Base-by-base conservation (phyloP, 768 basidiomycete genomes). In the Amanita muscaria region DNA sequence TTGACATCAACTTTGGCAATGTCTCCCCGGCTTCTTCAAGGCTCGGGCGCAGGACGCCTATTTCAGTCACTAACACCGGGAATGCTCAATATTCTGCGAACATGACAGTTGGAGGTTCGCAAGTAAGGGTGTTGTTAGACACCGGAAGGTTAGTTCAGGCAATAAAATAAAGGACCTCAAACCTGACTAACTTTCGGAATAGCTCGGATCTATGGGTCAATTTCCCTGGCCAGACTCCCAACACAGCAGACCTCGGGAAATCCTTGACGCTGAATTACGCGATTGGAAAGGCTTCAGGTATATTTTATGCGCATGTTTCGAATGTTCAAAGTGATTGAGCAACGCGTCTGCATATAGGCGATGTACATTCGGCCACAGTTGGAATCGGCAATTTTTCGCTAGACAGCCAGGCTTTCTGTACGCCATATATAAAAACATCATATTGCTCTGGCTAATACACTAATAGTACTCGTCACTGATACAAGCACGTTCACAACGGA, bases 201-300 rank as follows among this genome's bases (percentile, higher is more conserved):
- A 88, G 86, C 52, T 81, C 84, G 30, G 86, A 88, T 59, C 60
- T 88, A 29, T 88, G 86, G 85, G 82, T 83, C 7, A 65, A 66
- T 32, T 74, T 74, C 47, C 64, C 60, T 15, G 61, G 65, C 5
- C 54, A 61, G 33, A 70, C 74, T 15, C 68, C 81, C 5, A 58
- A 60, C 19, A 64, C 77, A 27, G 72, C 64, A 34, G 76, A 81
- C 51, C 68, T 77, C 0, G 83, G 83, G 10, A 68, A 74, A 41
- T 57, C 69, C 8, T 59, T 78, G 11, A 72, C 74, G 1, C 59
- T 88, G 15, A 62, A 68, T 5, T 88, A 88, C 51, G 85, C 86
- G 6, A 73, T 87, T 18, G 86, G 86, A 32, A 65, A 65, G 30
- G 83, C 82, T 15, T 49, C 60, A 50, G 83, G 83, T 84, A 37